Base-by-base conservation (phyloP, 225 moss, liverwort and hornwort genomes). In the Sphagnum tenellum region DNA sequence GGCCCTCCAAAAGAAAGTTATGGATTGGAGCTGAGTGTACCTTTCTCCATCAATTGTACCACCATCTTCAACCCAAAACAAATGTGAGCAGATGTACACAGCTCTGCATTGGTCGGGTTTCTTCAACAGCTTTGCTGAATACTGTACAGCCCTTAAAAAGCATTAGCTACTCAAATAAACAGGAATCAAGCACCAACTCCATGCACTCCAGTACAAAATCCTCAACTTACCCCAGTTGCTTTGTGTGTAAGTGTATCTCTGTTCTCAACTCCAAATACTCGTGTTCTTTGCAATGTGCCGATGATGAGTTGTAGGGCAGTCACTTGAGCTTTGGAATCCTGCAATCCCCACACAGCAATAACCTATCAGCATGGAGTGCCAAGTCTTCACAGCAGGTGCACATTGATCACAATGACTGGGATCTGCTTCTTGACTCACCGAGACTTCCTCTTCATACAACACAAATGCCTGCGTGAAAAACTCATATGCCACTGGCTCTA, bases 231-330 rank as follows among this genome's bases (percentile, higher is more conserved):
- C 78, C 92, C 92, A 9, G 92, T 96, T 45, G 96, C 79, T 73
- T 96, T 96, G 78, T 96, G 92, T 59, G 92, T 96, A 56, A 92
- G 81, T 58, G 92, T 92, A 67, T 96, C 96, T 85, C 96, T 87
- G 66, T 96, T 96, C 64, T 92, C 92, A 48, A 87, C 85, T 44
- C 92, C 90, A 75, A 96, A 96, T 11, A 96, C 90, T 71, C 87
- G 85, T 51, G 90, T 86, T 73, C 88, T 78, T 70, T 96, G 92
- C 71, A 96, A 66, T 3, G 88, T 92, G 73, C 95, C 95, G 74
- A 90, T 92, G 60, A 96, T 92, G 63, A 96, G 79, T 55, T 96
- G 89, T 55, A 96, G 88, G 47, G 95, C 83, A 61, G 88, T 92
- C 46, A 96, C 89, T 83, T 92, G 89, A 6, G 92, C 95, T 79